These are phyloP conservation scores for Triangularia setosa DNA, from an alignment of 2,329 filamentous ascomycete species.

Conservation along the genomic window DNA sequence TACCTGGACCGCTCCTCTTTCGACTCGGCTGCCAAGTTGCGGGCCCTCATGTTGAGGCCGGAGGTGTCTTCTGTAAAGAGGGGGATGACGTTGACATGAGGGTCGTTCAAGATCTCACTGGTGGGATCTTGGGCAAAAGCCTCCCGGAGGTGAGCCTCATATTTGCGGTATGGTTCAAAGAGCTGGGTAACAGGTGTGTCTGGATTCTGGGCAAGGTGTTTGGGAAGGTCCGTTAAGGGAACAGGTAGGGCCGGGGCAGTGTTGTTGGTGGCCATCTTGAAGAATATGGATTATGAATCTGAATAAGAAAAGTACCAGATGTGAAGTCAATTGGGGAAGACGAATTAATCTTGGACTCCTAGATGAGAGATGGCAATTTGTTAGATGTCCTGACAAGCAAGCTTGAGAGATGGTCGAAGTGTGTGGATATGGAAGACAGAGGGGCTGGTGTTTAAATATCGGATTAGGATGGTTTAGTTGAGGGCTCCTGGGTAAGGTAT, in stretches of 20 bases:
- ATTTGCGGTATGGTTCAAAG: conserved; percentile 62
- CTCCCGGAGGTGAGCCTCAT: conserved; percentile 63
- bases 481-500: neutral
- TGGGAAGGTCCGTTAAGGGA: conserved; percentile 42
- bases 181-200: conserved; percentile 53
- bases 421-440: neutral
- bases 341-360: neutral
- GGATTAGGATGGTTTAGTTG: neutral
- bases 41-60: conserved; percentile 58
- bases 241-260: conserved; percentile 45
- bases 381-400: neutral
- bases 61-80: conserved; percentile 57
- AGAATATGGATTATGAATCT: neutral
- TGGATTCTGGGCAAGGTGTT: conserved; percentile 53
- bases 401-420: neutral
- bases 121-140: conserved; percentile 65
- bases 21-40: conserved; percentile 54
- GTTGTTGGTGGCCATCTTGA: conserved; percentile 35
- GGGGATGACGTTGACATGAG: conserved; percentile 60
- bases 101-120: conserved; percentile 54
- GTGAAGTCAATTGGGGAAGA: neutral
- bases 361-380: neutral
- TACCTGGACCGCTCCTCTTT: conserved; percentile 60
- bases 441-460: neutral
- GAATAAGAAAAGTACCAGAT: neutral